A percentile compares a stretch with the other conserved stretches of the same genome.
phyloP scores from a whole-genome alignment of 1,284 basidiomycete genomes.

The Irpex sp. region DNA sequence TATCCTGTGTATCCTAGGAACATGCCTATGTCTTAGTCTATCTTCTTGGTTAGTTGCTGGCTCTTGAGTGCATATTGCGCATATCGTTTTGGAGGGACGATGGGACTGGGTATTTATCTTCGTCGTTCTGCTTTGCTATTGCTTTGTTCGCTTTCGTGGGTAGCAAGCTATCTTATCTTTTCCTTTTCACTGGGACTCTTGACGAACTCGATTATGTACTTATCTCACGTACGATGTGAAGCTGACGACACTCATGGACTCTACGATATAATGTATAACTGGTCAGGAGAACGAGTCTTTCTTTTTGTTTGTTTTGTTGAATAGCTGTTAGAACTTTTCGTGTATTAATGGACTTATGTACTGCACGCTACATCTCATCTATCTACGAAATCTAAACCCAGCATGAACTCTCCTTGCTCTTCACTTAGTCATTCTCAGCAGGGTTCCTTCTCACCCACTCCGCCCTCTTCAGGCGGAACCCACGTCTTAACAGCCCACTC shows the following conservation, averaged over 20 bases:
- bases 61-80: no score
- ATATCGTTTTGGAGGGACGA: no score
- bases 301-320: neutral
- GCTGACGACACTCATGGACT: neutral
- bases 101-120: no score
- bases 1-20: slow-evolving; percentile 8
- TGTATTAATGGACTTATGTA: no score
- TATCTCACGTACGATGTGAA: neutral
- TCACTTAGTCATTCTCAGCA: neutral
- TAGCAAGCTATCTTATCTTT: neutral
- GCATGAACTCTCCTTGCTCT: neutral
- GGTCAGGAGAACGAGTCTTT: no score
- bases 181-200: neutral
- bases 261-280: neutral
- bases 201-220: neutral
- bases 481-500: neutral
- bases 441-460: no score
- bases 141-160: neutral
- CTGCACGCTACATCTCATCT: neutral
- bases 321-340: neutral
- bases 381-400: neutral
- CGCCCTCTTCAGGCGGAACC: no score
- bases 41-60: no score
- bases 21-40: neutral
- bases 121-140: neutral